phyloP scores from a whole-genome alignment of 1,139 yeast genomes.

The Eremothecium coryli region DNA sequence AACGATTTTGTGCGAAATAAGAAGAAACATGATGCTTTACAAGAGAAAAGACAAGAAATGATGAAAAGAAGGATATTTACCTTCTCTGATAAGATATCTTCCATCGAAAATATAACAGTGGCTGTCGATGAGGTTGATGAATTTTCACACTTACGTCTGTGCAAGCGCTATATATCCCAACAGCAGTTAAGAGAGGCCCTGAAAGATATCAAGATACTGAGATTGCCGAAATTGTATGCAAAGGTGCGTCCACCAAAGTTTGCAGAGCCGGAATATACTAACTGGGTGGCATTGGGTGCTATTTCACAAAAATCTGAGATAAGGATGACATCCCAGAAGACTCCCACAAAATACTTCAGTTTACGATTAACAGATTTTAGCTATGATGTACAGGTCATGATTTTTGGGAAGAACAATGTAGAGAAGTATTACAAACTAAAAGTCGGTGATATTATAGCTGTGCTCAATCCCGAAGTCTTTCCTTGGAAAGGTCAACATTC shows the following conservation, averaged over 20 bases:
- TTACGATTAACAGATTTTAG: conserved; percentile 62
- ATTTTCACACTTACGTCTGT: conserved; percentile 32
- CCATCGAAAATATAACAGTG: conserved; percentile 19
- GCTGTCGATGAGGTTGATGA: conserved; percentile 31
- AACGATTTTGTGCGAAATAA: conserved; percentile 24
- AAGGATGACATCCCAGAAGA: conserved; percentile 36
- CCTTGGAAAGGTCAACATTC: conserved; percentile 33
- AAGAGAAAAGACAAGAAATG: conserved; percentile 18
- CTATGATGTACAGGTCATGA: conserved; percentile 46
- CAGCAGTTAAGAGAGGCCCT: conserved; percentile 33
- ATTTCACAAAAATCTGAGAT: conserved; percentile 51
- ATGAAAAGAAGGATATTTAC: conserved; percentile 32
- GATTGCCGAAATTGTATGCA: conserved; percentile 51
- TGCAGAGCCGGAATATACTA: conserved; percentile 57
- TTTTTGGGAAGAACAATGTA: conserved; percentile 57
- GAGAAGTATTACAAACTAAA: conserved; percentile 62
- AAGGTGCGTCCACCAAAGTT: conserved; percentile 62
- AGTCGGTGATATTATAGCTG: conserved; percentile 64
- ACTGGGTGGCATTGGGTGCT: conserved; percentile 70
- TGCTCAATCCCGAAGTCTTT: conserved; percentile 64
- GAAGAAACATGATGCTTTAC: conserved; percentile 17
- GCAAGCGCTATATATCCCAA: conserved; percentile 40
- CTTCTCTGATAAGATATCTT: conserved; percentile 21
- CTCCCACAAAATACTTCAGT: conserved; percentile 46
- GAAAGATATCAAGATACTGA: conserved; percentile 42